Evolutionary conservation across 768 basidiomycete genomes (phyloP), one percentile per base, ranked within the genome.

Genomic region (Hortiboletus campestris): DNA sequence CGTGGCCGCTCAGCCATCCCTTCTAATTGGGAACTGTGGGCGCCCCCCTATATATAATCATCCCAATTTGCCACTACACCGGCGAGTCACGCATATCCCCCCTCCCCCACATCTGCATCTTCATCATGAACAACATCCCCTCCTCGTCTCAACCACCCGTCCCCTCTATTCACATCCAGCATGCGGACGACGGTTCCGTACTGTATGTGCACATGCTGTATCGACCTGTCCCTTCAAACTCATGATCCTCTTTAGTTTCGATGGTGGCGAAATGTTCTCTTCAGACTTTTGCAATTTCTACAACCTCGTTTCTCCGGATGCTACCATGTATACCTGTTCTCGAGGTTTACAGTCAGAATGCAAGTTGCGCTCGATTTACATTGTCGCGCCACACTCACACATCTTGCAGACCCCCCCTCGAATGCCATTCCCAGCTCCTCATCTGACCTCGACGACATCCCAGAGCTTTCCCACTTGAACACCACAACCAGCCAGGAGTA

Each of bases 21-120:
- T 20, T 58, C 36, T 17, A 55, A 55, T 53, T 22, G 14, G 54
- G 38, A 65, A 58, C 7, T 22, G 4, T 44, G 40, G 29, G 53
- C 50, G 59, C 22, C 36, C 35, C 29, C 32, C 39, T 67, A 67
- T 67, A 67, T 67, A 67, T 62, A 69, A 66, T 5, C 28, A 10
- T n/a, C 48, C 35, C 34, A 17, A 38, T 52, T 43, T 40, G 5
- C 35, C 39, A 39, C 46, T 34, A 13, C 13, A 38, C 50, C 49
- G 46, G n/a, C 55, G 36, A 58, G 43, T 59, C 53, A 57, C 58
- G 31, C 55, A 52, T 29, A 32, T 36, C 44, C 8, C 44, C 50
- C 3, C 54, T 14, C 43, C 31, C 31, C 35, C 47, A 9, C 22
- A n/a, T 29, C 13, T 2, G 11, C 25, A 4, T 25, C 45, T 12